Evolutionary conservation across 805 yeast genomes (phyloP).

Genomic region (Yarrowia sp.): DNA sequence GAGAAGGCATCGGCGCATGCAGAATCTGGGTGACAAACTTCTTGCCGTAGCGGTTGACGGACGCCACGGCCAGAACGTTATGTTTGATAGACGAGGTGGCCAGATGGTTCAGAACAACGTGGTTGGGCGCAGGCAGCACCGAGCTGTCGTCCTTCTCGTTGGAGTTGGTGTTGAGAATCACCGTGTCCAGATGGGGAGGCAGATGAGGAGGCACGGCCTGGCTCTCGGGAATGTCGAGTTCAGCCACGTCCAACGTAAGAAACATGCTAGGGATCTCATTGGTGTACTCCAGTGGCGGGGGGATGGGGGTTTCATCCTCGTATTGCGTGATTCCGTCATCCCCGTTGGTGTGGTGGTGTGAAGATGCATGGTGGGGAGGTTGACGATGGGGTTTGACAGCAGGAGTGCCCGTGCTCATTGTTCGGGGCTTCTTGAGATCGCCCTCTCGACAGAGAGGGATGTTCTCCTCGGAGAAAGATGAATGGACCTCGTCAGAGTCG

Average conservation of each 20-base stretch:
- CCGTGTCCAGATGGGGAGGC: constrained; percentile 90
- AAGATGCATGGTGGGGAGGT: constrained; percentile 5
- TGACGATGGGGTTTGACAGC: not conserved
- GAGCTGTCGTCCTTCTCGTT: constrained; percentile 83
- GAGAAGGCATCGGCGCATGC: constrained; percentile 66
- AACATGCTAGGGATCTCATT: constrained; percentile 47
- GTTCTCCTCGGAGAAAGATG: constrained; percentile 13
- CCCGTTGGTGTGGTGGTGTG: constrained; percentile 10
- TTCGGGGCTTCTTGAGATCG: constrained; percentile 14
- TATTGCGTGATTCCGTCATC: constrained; percentile 33
- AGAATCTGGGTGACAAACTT: constrained; percentile 81
- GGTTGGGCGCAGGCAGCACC: constrained; percentile 91
- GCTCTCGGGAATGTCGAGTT: constrained; percentile 45
- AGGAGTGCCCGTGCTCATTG: not conserved
- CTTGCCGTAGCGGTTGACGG: constrained; percentile 82
- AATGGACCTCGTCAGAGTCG: constrained; percentile 2
- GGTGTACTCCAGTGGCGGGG: constrained; percentile 42
- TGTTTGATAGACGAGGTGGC: constrained; percentile 96
- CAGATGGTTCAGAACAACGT: constrained; percentile 89
- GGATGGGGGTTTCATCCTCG: constrained; percentile 7
- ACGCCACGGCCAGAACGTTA: constrained; percentile 91
- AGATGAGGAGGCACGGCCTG: constrained; percentile 80
- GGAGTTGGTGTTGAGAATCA: constrained; percentile 67
- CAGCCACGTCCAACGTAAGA: constrained; percentile 43
- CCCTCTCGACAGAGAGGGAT: constrained; percentile 22